A percentile compares a stretch with the other conserved stretches of the same genome.
These are phyloP conservation scores for Phytophthora palmivora DNA, from an alignment of 352 stramenopile species.

Conservation along the genomic window DNA sequence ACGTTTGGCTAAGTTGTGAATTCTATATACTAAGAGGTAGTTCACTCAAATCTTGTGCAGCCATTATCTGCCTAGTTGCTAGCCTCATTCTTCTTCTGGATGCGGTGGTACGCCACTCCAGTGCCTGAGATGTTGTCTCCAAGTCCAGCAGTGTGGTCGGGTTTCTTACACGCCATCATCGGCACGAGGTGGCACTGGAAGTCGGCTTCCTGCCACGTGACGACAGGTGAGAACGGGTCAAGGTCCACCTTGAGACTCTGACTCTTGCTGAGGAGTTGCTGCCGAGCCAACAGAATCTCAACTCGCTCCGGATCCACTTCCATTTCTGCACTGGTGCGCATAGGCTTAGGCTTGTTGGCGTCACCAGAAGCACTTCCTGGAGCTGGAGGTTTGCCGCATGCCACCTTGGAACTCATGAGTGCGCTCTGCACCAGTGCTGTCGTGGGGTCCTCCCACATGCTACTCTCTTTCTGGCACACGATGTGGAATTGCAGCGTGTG, in stretches of 20 bases:
- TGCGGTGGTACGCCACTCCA: constrained; percentile 79
- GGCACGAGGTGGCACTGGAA: constrained; percentile 85
- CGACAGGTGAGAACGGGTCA: constrained; percentile 70
- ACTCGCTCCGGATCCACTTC: constrained; percentile 78
- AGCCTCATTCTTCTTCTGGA: constrained; percentile 49
- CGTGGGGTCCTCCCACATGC: constrained; percentile 76
- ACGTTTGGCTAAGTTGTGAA: constrained; percentile 29
- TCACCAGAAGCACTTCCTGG: constrained; percentile 25
- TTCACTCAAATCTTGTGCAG: constrained; percentile 21
- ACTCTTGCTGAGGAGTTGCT: constrained; percentile 64
- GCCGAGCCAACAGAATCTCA: constrained; percentile 62
- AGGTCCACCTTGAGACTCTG: constrained; percentile 64
- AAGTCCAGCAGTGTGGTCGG: constrained; percentile 80
- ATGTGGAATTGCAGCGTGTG: constrained; percentile 91
- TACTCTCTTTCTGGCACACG: constrained; percentile 70
- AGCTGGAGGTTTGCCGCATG: constrained; percentile 66
- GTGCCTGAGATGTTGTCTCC: constrained; percentile 90
- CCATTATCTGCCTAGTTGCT: constrained; percentile 23
- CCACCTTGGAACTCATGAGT: constrained; percentile 86
- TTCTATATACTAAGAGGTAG: constrained; percentile 25
- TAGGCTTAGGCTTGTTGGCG: constrained; percentile 28
- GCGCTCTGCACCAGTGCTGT: constrained; percentile 74
- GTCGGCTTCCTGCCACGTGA: constrained; percentile 74
- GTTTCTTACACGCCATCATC: constrained; percentile 86
- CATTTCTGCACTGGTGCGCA: constrained; percentile 70